Percentiles rank a stretch among this genome's conserved stretches.
These are phyloP conservation scores for Debaryomyces robertsiae DNA, from an alignment of 1,139 yeast genomes.

Conservation along the genomic window DNA sequence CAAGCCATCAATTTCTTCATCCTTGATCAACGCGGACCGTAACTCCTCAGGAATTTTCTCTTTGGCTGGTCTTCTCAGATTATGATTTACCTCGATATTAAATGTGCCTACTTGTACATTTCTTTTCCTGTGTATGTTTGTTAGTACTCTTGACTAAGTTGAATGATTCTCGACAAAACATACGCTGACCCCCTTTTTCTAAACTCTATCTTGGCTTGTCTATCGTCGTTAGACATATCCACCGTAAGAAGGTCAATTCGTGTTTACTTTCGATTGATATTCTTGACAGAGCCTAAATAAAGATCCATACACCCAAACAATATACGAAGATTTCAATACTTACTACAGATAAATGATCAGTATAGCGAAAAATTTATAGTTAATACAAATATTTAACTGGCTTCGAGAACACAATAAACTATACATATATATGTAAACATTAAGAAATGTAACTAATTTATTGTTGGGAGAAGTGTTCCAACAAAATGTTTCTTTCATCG, in stretches of 20 bases:
- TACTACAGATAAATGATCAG: slow-evolving; percentile 1
- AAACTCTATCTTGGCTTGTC: slow-evolving; percentile 27
- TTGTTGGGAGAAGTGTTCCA: slow-evolving; percentile 95
- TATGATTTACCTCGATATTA: slow-evolving; percentile 11
- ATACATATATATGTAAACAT: slow-evolving; percentile 5
- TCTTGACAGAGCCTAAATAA: background rate
- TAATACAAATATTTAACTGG: slow-evolving; percentile 8
- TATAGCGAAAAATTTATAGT: slow-evolving; percentile 8
- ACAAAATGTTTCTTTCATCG: slow-evolving; percentile 94
- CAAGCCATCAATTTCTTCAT: slow-evolving; percentile 25
- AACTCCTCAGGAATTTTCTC: slow-evolving; percentile 16
- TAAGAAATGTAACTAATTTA: slow-evolving; percentile 32
- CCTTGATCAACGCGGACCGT: slow-evolving; percentile 29
- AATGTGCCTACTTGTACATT: slow-evolving; percentile 16
- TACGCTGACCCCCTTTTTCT: slow-evolving; percentile 49
- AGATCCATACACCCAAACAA: background rate
- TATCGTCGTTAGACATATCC: slow-evolving; percentile 15
- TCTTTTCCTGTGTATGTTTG: slow-evolving; percentile 17
- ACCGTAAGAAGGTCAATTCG: background rate
- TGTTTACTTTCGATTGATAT: slow-evolving; percentile 1
- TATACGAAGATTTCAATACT: background rate
- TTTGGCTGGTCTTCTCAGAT: slow-evolving; percentile 7
- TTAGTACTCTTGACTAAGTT: slow-evolving; percentile 12
- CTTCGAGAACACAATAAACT: slow-evolving; percentile 7
- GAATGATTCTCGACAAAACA: slow-evolving; percentile 19